Conservation (phyloP, 2,329 filamentous ascomycete genomes). For the Westerdykella sp. region DNA sequence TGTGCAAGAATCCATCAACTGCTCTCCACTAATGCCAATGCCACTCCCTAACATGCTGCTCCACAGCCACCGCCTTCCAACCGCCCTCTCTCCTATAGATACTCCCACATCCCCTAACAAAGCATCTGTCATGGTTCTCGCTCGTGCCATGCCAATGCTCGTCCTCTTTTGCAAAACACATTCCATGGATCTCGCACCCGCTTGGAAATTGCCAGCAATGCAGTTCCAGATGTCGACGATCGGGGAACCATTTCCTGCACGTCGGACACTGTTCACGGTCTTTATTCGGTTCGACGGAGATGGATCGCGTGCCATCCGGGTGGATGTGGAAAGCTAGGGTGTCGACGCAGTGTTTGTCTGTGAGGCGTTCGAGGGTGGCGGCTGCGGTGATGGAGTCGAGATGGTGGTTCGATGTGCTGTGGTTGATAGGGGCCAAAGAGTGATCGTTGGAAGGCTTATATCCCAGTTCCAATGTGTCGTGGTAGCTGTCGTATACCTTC, state of each 20-base stretch:
- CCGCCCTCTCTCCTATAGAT: conserved; percentile 12
- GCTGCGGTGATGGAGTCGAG: neutral
- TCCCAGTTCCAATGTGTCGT: no score
- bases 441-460: no score
- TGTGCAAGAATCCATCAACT: neutral
- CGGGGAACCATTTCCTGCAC: conserved; percentile 15
- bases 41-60: conserved; percentile 10
- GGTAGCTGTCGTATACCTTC: no score
- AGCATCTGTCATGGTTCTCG: conserved; percentile 15
- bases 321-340: conserved; percentile 10
- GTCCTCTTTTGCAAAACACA: conserved; percentile 14
- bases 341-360: conserved; percentile 10
- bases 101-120: conserved; percentile 15
- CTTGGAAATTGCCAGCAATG: conserved; percentile 11
- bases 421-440: no score
- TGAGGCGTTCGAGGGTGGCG: conserved; percentile 8
- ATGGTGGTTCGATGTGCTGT: no score
- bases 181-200: conserved; percentile 13
- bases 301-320: conserved; percentile 6
- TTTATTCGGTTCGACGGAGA: conserved; percentile 15
- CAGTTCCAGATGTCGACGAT: conserved; percentile 4
- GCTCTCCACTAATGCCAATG: conserved; percentile 2
- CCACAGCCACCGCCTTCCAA: conserved; percentile 12
- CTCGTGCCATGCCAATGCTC: conserved; percentile 13
- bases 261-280: conserved; percentile 16